Base-by-base conservation (phyloP, 768 basidiomycete species). In the Psilocybe cubensis region DNA sequence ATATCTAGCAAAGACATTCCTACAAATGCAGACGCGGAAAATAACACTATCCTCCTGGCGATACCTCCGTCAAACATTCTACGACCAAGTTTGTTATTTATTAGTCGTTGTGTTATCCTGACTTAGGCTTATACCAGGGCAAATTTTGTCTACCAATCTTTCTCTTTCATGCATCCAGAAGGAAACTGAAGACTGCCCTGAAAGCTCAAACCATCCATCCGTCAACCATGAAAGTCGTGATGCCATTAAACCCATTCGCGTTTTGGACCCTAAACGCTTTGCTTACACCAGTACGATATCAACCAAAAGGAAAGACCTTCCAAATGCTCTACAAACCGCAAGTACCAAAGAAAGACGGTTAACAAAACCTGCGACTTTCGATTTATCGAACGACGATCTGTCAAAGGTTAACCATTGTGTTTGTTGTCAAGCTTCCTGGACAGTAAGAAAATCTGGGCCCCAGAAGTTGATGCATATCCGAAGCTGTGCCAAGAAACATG, bases 391-490 rank as follows among this genome's bases (percentile, higher is more conserved):
- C 41, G 54, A 70, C 3, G 76, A 87, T 23, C 66, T 91, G 4
- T 66, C 67, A 1, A 78, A 67, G 23, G 66, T 92, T 1, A 68
- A 72, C 10, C 83, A 75, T 63, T 93, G 91, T 63, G 75, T 91
- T 42, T 77, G 80, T 33, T 93, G 91, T 62, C 82, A 84, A 21
- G 66, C 79, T 12, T 70, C 70, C 1, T 94, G 92, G 92, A 93
- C 89, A 3, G 73, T 83, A 11, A 79, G 81, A 52, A 94, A 94
- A 68, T 81, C 81, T 3, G 73, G 73, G 10, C 60, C 71, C 17
- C 84, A 87, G 64, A 94, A 94, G 69, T 70, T 82, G 66, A 62
- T 77, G 2, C 92, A 94, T 66, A 82, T 94, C 38, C 77, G 78
- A 47, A 73, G 76, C 5, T 94, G 92, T 68, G 83, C 88, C 11